Evolutionary conservation across 2,329 filamentous ascomycete genomes (phyloP), one percentile per base, ranked within the genome.

Genomic region (Chaetomium globosum): DNA sequence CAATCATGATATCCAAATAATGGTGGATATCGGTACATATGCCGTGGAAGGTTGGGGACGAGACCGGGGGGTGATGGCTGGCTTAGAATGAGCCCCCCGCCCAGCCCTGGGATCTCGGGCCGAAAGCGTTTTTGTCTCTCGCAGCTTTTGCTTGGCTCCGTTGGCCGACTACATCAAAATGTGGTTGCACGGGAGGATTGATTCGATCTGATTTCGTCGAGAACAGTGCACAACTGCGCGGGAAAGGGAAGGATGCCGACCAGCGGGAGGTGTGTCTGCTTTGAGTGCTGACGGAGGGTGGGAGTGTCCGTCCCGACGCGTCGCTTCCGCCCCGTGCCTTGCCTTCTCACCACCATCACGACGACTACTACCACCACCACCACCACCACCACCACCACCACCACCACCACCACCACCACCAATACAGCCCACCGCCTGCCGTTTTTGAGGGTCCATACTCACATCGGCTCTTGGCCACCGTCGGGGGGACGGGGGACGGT

Each of bases 101-200:
- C 12, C 16, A 46, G n/a, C 26, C 39, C 28, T 59, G 62, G 63
- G 51, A 62, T 55, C 59, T 65, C 64, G 64, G 64, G 28, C 64
- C 64, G 64, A 65, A 39, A 39, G 23, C 28, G 28, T 3, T 3
- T 5, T 23, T 16, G 10, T 57, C 23, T 7, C 26, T 39, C 6
- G 16, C 4, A 23, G n/a, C 26, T 23, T 48, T 51, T 16, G 8
- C 46, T n/a, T 4, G 12, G 28, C 31, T 52, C 31, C 19, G 48
- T 54, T 28, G 62, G 21, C 51, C 49, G 39, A n/a, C 49, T 12
- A 36, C 12, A 4, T 19, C 52, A 21, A 21, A 59, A 60, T 43
- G 26, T 31, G 26, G 60, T 57, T 61, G 31, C 60, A 57, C 28
- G 23, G 56, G 60, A 63, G 64, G 64, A 65, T 65, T 43, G 43